phyloP scores from a whole-genome alignment of 2,329 filamentous ascomycete species.

The Mollisiaceae sp. region DNA sequence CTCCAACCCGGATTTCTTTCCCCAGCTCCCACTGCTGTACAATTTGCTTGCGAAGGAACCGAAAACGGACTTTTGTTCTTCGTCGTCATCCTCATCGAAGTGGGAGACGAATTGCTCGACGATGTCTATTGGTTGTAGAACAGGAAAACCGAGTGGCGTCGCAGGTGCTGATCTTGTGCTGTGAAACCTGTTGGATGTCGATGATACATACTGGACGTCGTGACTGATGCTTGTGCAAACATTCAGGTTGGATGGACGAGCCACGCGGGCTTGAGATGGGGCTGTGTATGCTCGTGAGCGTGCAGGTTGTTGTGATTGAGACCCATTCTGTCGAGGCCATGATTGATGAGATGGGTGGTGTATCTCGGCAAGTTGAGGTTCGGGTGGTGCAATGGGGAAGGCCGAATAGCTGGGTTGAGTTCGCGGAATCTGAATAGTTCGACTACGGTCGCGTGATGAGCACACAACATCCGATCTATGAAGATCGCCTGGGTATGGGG shows the following conservation, averaged over 20 bases:
- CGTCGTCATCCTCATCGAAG: conserved; percentile 11
- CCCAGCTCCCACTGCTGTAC: neutral
- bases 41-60: neutral
- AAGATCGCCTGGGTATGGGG: neutral
- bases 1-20: neutral
- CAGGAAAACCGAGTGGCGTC: neutral
- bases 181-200: neutral
- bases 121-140: neutral
- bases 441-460: neutral
- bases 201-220: neutral
- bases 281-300: conserved; percentile 1
- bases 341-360: neutral
- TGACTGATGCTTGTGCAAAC: neutral
- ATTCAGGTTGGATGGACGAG: neutral
- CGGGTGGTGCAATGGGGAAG: neutral
- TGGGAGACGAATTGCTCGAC: neutral
- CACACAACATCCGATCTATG: neutral
- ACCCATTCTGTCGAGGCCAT: neutral
- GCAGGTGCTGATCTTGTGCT: neutral
- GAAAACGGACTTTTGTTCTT: neutral
- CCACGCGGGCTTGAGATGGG: neutral
- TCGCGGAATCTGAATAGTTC: neutral
- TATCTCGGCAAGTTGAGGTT: neutral
- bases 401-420: neutral
- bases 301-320: neutral